These are phyloP conservation scores for Tricholoma flavovirens DNA, from an alignment of 768 basidiomycete species.

Conservation along the genomic window DNA sequence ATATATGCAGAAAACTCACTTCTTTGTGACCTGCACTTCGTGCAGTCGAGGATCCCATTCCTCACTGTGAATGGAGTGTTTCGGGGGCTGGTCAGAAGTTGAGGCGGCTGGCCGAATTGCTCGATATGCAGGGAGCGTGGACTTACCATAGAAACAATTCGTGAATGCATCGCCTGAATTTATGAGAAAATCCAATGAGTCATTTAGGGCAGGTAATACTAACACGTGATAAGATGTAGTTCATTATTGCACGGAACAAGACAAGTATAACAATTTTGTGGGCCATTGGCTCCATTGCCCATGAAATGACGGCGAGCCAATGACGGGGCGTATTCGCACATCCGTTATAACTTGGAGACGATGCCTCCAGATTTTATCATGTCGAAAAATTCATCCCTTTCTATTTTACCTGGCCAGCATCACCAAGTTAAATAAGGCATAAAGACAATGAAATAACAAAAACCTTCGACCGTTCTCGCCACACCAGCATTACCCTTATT, in stretches of 20 bases:
- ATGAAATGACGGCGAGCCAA: neutral
- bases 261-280: no score
- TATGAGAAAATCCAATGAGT: slow-evolving; percentile 16
- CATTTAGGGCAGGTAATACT: slow-evolving; percentile 29
- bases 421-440: slow-evolving; percentile 6
- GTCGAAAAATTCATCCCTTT: slow-evolving; percentile 73
- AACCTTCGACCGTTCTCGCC: slow-evolving; percentile 54
- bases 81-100: slow-evolving; percentile 34
- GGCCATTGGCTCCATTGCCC: no score
- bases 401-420: slow-evolving; percentile 39
- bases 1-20: slow-evolving; percentile 55
- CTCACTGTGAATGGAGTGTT: slow-evolving; percentile 60
- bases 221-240: no score
- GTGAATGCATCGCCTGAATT: slow-evolving; percentile 15
- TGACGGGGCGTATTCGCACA: neutral
- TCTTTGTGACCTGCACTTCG: slow-evolving; percentile 79
- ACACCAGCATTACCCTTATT: slow-evolving; percentile 42
- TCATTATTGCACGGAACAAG: no score
- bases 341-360: slow-evolving; percentile 58
- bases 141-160: slow-evolving; percentile 31
- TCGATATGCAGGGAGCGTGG: slow-evolving; percentile 6
- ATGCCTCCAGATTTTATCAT: slow-evolving; percentile 78
- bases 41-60: slow-evolving; percentile 85
- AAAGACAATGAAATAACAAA: slow-evolving; percentile 12
- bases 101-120: neutral